A percentile compares a stretch with the other conserved stretches of the same genome.
phyloP scores from a whole-genome alignment of 1,139 yeast species.

The Debaryomyces subglobosus region DNA sequence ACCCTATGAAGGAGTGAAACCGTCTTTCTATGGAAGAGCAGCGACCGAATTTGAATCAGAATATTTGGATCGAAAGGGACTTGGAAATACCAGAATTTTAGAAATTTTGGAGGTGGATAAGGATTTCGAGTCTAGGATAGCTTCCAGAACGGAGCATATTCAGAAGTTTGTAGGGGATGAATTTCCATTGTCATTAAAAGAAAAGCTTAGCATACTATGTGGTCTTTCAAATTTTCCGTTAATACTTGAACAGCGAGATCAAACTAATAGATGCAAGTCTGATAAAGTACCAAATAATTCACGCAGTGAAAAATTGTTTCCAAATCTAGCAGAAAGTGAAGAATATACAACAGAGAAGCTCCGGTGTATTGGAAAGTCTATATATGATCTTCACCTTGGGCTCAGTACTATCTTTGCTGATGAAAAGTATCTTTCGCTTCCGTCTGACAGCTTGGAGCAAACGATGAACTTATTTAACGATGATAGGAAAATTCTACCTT shows the following conservation, averaged over 20 bases:
- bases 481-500: constrained; percentile 25
- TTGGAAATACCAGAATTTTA: constrained; percentile 15
- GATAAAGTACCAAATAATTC: not conserved
- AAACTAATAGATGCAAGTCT: not conserved
- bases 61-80: constrained; percentile 14
- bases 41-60: constrained; percentile 18
- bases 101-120: constrained; percentile 16
- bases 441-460: constrained; percentile 27
- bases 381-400: constrained; percentile 21
- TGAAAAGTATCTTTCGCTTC: constrained; percentile 12
- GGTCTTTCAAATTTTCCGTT: constrained; percentile 17
- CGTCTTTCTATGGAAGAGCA: constrained; percentile 20
- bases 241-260: constrained; percentile 4
- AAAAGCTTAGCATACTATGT: constrained; percentile 20
- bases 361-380: constrained; percentile 24
- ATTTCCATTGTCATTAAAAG: constrained; percentile 26
- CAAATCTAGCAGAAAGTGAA: not conserved
- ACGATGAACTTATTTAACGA: constrained; percentile 23
- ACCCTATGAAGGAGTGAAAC: constrained; percentile 16
- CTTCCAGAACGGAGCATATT: constrained; percentile 13
- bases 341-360: constrained; percentile 21
- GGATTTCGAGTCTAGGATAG: constrained; percentile 13
- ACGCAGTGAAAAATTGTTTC: constrained; percentile 1
- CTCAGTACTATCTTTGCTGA: constrained; percentile 12
- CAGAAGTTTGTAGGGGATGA: constrained; percentile 21